Evolutionary conservation across 2,329 filamentous ascomycete genomes (phyloP).

Genomic region (Pyrenochaeta sp.): DNA sequence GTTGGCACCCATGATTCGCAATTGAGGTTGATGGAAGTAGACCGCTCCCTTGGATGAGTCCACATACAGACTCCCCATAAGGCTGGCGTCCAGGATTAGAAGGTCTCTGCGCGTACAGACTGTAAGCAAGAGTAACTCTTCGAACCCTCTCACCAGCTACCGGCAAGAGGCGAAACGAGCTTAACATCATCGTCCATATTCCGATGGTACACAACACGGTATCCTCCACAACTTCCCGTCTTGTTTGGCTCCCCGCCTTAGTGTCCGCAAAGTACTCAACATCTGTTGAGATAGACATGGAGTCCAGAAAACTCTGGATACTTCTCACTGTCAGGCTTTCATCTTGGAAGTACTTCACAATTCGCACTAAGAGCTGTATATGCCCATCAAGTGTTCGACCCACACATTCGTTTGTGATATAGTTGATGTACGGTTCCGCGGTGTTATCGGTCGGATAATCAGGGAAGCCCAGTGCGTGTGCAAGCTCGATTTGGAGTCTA

Average conservation of each 20-base stretch:
- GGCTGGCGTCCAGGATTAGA: background rate
- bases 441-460: slow-evolving; percentile 9
- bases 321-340: too few species aligned
- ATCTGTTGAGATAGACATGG: too few species aligned
- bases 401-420: slow-evolving; percentile 9
- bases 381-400: too few species aligned
- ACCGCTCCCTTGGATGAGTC: background rate
- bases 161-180: slow-evolving; percentile 14
- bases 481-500: slow-evolving; percentile 14
- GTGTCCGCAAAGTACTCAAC: slow-evolving; percentile 11
- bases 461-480: slow-evolving; percentile 16
- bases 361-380: too few species aligned
- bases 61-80: background rate
- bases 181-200: slow-evolving; percentile 24
- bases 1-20: background rate
- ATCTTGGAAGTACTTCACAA: too few species aligned
- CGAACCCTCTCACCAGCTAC: slow-evolving; percentile 5
- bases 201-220: slow-evolving; percentile 30
- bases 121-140: slow-evolving; percentile 16
- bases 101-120: slow-evolving; percentile 1
- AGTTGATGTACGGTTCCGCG: slow-evolving; percentile 27
- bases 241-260: slow-evolving; percentile 1
- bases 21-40: background rate
- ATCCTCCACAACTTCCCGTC: slow-evolving; percentile 25
- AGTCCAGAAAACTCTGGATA: too few species aligned